Percentiles rank a stretch among this genome's conserved stretches.
phyloP scores from a whole-genome alignment of 2,329 filamentous ascomycete genomes.

The Colletotrichum abscissum region DNA sequence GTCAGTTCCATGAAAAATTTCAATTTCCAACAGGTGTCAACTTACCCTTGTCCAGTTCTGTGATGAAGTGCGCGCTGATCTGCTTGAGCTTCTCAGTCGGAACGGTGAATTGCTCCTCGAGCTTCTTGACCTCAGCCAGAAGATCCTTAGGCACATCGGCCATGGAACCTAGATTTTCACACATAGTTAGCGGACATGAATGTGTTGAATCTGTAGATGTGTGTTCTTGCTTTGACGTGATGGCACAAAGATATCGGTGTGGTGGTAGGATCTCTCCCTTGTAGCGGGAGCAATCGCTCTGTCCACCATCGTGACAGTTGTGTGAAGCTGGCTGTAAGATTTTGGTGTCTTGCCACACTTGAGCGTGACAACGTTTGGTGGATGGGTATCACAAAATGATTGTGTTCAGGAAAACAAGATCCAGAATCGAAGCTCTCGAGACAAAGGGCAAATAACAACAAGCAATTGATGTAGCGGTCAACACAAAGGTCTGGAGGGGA shows the following conservation, averaged over 20 bases:
- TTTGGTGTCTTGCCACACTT: background rate
- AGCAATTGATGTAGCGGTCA: slow-evolving; percentile 27
- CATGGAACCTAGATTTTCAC: slow-evolving; percentile 76
- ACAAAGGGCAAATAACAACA: slow-evolving; percentile 28
- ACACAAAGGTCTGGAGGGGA: slow-evolving; percentile 6
- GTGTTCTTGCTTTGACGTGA: slow-evolving; percentile 32
- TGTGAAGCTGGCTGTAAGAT: slow-evolving; percentile 1
- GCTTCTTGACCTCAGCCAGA: slow-evolving; percentile 79
- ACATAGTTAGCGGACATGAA: slow-evolving; percentile 20
- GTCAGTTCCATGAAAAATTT: slow-evolving; percentile 10
- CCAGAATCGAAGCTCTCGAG: background rate
- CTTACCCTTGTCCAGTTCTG: slow-evolving; percentile 86
- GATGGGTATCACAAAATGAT: slow-evolving; percentile 19
- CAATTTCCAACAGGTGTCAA: slow-evolving; percentile 20
- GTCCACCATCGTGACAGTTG: slow-evolving; percentile 24
- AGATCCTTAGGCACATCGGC: slow-evolving; percentile 90
- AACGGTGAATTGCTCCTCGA: slow-evolving; percentile 88
- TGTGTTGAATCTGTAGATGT: background rate
- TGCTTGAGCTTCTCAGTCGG: slow-evolving; percentile 84
- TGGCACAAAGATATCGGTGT: slow-evolving; percentile 28
- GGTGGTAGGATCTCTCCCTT: slow-evolving; percentile 35
- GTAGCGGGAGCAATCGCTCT: slow-evolving; percentile 36
- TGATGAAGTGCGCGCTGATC: slow-evolving; percentile 89
- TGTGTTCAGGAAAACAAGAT: background rate
- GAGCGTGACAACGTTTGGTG: background rate